Evolutionary conservation across 2,329 filamentous ascomycete species (phyloP).

Genomic region (Hymenoscyphus occultus): DNA sequence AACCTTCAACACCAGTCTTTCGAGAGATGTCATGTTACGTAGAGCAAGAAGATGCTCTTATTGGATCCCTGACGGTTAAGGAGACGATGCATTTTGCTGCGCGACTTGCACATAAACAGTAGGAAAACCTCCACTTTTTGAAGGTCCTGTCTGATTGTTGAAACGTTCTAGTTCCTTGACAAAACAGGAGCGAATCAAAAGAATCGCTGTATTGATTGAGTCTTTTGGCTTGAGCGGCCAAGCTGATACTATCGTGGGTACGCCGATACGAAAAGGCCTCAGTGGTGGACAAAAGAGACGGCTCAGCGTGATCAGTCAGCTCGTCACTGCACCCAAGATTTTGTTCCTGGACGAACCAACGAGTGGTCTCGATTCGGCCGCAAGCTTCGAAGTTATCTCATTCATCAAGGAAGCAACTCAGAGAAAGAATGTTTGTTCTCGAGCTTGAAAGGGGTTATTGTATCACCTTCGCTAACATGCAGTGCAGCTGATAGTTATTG

Average conservation of each 20-base stretch:
- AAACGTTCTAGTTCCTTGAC: slow-evolving; percentile 37
- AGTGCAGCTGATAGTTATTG: slow-evolving; percentile 67
- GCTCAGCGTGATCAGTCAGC: slow-evolving; percentile 73
- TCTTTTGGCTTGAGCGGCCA: slow-evolving; percentile 73
- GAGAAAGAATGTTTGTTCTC: slow-evolving; percentile 53
- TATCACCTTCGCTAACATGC: not conserved
- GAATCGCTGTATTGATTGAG: slow-evolving; percentile 64
- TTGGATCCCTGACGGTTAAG: slow-evolving; percentile 74
- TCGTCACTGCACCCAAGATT: slow-evolving; percentile 78
- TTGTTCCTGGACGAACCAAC: slow-evolving; percentile 87
- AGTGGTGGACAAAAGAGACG: slow-evolving; percentile 83
- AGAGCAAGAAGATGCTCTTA: slow-evolving; percentile 83
- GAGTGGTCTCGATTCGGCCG: slow-evolving; percentile 73
- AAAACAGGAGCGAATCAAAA: slow-evolving; percentile 54
- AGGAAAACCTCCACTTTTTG: slow-evolving; percentile 21
- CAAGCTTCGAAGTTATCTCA: slow-evolving; percentile 59
- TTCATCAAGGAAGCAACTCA: slow-evolving; percentile 50
- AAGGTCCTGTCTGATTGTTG: not conserved
- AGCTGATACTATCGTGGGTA: slow-evolving; percentile 71
- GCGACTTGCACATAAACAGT: slow-evolving; percentile 59
- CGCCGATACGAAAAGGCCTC: slow-evolving; percentile 77
- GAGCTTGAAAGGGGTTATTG: not conserved
- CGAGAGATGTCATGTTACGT: slow-evolving; percentile 71
- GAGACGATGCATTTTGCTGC: slow-evolving; percentile 80
- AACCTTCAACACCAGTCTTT: slow-evolving; percentile 53